Conservation (phyloP, 1,139 yeast genomes). For the Spathaspora jeffriesii region DNA sequence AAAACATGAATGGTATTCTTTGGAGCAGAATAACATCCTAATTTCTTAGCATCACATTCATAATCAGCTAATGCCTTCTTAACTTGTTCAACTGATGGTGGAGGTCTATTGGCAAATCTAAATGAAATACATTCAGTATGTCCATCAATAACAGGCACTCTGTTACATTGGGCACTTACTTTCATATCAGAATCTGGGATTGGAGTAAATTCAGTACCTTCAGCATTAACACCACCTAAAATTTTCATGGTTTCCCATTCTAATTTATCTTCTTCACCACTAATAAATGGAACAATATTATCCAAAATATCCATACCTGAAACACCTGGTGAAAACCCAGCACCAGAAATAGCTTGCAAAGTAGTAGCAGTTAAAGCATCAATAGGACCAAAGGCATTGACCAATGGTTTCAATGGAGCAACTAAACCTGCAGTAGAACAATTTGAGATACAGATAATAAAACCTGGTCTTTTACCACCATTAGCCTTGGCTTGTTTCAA, state of each 20-base stretch:
- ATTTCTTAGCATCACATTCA: slow-evolving; percentile 77
- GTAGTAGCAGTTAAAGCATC: slow-evolving; percentile 89
- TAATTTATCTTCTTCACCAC: slow-evolving; percentile 98
- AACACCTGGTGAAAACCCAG: slow-evolving; percentile 98
- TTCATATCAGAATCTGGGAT: slow-evolving; percentile 71
- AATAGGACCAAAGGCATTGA: slow-evolving; percentile 86
- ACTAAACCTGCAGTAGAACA: slow-evolving; percentile 99
- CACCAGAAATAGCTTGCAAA: slow-evolving; percentile 97
- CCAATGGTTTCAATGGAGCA: slow-evolving; percentile 93
- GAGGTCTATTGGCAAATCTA: slow-evolving; percentile 76
- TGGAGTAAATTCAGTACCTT: slow-evolving; percentile 59
- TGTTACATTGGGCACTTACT: slow-evolving; percentile 95
- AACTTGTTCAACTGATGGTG: slow-evolving; percentile 82
- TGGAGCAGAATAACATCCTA: slow-evolving; percentile 92
- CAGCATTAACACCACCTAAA: slow-evolving; percentile 61
- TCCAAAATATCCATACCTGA: slow-evolving; percentile 94
- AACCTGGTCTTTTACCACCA: slow-evolving; percentile 68
- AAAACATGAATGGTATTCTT: slow-evolving; percentile 87
- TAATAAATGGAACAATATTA: slow-evolving; percentile 90
- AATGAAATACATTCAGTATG: slow-evolving; percentile 95
- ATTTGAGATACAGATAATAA: slow-evolving; percentile 91
- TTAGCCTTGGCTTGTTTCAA: slow-evolving; percentile 52
- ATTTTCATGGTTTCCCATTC: slow-evolving; percentile 99
- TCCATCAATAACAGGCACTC: slow-evolving; percentile 97
- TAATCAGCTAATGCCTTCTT: slow-evolving; percentile 71